phyloP scores from a whole-genome alignment of 148 eudicot genomes.

The Rhododendron ferrugineum region DNA sequence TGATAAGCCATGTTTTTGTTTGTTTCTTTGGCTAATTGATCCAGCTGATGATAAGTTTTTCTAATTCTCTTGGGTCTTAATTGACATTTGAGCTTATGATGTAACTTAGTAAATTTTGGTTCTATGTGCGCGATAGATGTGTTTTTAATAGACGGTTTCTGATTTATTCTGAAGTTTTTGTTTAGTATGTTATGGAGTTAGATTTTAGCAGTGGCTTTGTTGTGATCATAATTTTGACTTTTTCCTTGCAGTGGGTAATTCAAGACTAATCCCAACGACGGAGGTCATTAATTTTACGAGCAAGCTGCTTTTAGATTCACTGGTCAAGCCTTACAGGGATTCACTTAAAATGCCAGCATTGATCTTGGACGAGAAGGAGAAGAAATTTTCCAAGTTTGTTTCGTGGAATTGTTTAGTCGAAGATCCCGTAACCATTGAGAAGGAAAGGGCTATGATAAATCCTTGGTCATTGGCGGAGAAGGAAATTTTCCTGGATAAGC shows the following conservation, averaged over 20 bases:
- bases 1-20: not conserved
- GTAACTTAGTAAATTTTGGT: not conserved
- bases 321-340: conserved; percentile 40
- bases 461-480: conserved; percentile 77
- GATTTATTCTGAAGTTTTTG: not conserved
- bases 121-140: not conserved
- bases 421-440: conserved; percentile 75
- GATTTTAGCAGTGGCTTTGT: not conserved
- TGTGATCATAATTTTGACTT: not conserved
- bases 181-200: not conserved
- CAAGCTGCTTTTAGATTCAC: conserved; percentile 54
- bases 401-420: conserved; percentile 75
- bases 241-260: conserved; percentile 46
- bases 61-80: not conserved
- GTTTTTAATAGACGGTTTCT: not conserved
- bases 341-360: conserved; percentile 76
- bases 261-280: conserved; percentile 37
- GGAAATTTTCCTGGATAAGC: conserved; percentile 68
- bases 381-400: conserved; percentile 42
- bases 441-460: conserved; percentile 61
- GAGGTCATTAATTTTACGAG: conserved; percentile 41
- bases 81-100: not conserved
- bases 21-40: not conserved
- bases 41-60: too few relatives aligned
- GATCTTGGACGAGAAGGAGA: conserved; percentile 61